Conservation (phyloP, 371 early-diverging fungal genomes). For the Mucor sp. region DNA sequence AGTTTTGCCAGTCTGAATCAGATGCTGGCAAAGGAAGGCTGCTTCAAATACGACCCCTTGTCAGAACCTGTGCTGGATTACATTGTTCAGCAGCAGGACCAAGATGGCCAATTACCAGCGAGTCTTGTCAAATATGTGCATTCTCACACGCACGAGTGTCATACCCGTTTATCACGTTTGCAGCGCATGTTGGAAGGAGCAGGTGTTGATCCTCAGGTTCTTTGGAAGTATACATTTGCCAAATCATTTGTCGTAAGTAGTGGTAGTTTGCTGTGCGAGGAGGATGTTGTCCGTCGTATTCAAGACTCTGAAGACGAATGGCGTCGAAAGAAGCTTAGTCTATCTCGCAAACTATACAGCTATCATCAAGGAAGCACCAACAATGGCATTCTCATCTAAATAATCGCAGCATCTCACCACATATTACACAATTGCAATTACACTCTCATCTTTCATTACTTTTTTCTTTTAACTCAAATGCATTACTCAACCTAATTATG, state of each 20-base stretch:
- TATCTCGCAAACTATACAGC: constrained; percentile 9
- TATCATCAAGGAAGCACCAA: not conserved
- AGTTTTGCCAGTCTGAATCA: constrained; percentile 27
- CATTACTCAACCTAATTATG: not conserved
- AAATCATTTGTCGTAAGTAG: constrained; percentile 43
- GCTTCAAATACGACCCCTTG: constrained; percentile 44
- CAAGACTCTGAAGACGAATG: constrained; percentile 51
- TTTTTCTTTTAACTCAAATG: not conserved
- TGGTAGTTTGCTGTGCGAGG: constrained; percentile 41
- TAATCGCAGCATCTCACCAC: not conserved
- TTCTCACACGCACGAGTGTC: constrained; percentile 46
- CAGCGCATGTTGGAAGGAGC: constrained; percentile 48
- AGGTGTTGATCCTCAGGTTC: constrained; percentile 42
- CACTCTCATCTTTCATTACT: constrained; percentile 1
- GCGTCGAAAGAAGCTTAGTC: constrained; percentile 31
- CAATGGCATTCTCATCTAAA: constrained; percentile 7
- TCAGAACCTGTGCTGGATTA: constrained; percentile 42
- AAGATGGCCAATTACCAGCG: constrained; percentile 8
- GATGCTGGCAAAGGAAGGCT: constrained; percentile 31
- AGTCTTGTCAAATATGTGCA: constrained; percentile 35
- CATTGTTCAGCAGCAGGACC: constrained; percentile 28
- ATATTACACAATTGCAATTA: not conserved
- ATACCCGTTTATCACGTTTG: constrained; percentile 38
- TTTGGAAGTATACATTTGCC: constrained; percentile 55
- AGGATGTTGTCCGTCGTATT: constrained; percentile 49